Evolutionary conservation across 192 early-diverging fungal species (phyloP), one percentile per base, ranked within the genome.

Genomic region (Backusella mclennaniae): DNA sequence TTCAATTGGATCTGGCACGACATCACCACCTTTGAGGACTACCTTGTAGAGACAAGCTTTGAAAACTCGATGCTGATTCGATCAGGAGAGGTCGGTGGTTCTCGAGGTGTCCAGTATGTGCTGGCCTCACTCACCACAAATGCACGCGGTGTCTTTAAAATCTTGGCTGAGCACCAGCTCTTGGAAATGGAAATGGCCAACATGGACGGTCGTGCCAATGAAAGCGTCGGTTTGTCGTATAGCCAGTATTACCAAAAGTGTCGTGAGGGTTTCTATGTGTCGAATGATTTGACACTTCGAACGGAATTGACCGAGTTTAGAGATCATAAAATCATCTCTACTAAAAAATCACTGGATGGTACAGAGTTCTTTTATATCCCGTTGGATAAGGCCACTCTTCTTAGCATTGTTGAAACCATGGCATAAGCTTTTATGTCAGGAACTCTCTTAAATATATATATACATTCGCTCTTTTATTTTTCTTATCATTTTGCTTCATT

Each of bases 1-100:
- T 96, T 94, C 79, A 91, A 90, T 79, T 98, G 93, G 92, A 80
- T 92, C 1, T 97, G 95, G 95, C 96, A 97, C 80, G 96, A 99
- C 74, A 82, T 90, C 46, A 95, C 98, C 0, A 98, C 96, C 17
- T 97, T 90, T 80, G 89, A 90, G 67, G 83, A 88, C 0, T 97
- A 98, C 63, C 77, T 85, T 14, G 89, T 89, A 1, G 98, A 99
- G 79, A 96, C 95, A 9, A 90, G 91, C 70, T 93, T 91, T 79
- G 94, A 96, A 73, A 91, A 91, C 81, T 91, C 93, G 44, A 81
- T 92, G 11, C 79, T 90, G 68, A 86, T 87, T 75, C 77, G 84
- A 72, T 81, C 84, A 11, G 80, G 85, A 4, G 84, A 85, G 29
- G 84, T 90, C 36, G 85, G 90, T 15, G 91, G 89, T 19, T 85